Conservation (phyloP, 371 early-diverging fungal genomes). For the Mucor sp. region DNA sequence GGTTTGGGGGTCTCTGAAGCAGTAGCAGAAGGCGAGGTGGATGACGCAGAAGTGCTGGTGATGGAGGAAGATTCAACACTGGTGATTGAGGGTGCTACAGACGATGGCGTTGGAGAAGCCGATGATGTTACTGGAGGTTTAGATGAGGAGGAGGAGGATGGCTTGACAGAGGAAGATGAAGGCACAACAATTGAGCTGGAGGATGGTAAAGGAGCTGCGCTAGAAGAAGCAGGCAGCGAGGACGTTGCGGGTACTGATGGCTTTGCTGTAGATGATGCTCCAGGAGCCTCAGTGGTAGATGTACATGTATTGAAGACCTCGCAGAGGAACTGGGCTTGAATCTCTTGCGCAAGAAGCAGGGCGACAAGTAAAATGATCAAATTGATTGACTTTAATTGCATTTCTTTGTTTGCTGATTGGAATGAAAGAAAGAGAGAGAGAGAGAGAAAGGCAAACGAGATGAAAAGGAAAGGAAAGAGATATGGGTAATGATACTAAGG, state of each 20-base stretch:
- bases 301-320: background rate
- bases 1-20: background rate
- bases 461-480: background rate
- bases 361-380: background rate
- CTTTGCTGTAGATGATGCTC: background rate
- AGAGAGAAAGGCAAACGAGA: background rate
- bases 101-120: background rate
- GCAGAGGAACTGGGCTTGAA: constrained; percentile 2
- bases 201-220: background rate
- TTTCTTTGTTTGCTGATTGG: background rate
- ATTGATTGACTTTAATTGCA: background rate
- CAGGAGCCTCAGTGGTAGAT: background rate
- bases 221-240: background rate
- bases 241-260: background rate
- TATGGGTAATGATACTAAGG: background rate
- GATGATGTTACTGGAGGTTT: constrained; percentile 5
- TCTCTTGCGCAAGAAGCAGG: background rate
- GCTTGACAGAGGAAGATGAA: background rate
- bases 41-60: background rate
- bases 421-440: background rate
- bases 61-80: background rate
- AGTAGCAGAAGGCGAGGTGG: background rate
- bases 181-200: background rate
- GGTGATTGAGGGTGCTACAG: background rate
- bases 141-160: background rate